Evolutionary conservation across 2,329 filamentous ascomycete species (phyloP).

Genomic region (Mariannaea sp.): DNA sequence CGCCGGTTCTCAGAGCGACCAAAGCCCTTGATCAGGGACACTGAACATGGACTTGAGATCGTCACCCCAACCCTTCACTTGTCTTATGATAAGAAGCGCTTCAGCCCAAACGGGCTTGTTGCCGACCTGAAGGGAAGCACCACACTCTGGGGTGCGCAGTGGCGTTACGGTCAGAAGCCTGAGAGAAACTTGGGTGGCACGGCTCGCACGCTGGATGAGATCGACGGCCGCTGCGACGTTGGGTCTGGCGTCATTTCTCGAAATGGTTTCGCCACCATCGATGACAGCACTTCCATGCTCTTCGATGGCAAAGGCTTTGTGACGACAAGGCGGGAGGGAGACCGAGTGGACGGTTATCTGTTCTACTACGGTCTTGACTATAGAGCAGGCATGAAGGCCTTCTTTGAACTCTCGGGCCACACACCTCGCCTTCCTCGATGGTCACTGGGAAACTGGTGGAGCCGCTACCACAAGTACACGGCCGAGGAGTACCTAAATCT

Average conservation of each 20-base stretch:
- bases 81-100: constrained; percentile 62
- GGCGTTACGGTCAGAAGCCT: constrained; percentile 52
- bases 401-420: constrained; percentile 60
- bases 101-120: constrained; percentile 55
- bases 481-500: constrained; percentile 60
- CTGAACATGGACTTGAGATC: constrained; percentile 56
- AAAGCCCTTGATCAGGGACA: constrained; percentile 54
- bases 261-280: constrained; percentile 56
- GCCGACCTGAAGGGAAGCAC: constrained; percentile 50
- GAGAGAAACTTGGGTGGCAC: constrained; percentile 51
- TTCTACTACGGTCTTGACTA: constrained; percentile 65
- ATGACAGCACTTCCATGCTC: constrained; percentile 61
- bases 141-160: constrained; percentile 46
- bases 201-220: constrained; percentile 58
- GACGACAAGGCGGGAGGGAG: constrained; percentile 50
- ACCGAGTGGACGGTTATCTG: constrained; percentile 62
- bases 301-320: constrained; percentile 60
- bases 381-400: constrained; percentile 56
- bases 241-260: constrained; percentile 56
- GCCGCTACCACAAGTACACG: constrained; percentile 63
- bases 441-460: constrained; percentile 69
- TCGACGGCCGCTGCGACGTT: constrained; percentile 55
- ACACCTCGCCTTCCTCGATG: constrained; percentile 62
- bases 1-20: constrained; percentile 47
- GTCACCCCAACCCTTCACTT: constrained; percentile 60